phyloP scores from a whole-genome alignment of 1,284 basidiomycete genomes.

The Cryptococcus sp. region DNA sequence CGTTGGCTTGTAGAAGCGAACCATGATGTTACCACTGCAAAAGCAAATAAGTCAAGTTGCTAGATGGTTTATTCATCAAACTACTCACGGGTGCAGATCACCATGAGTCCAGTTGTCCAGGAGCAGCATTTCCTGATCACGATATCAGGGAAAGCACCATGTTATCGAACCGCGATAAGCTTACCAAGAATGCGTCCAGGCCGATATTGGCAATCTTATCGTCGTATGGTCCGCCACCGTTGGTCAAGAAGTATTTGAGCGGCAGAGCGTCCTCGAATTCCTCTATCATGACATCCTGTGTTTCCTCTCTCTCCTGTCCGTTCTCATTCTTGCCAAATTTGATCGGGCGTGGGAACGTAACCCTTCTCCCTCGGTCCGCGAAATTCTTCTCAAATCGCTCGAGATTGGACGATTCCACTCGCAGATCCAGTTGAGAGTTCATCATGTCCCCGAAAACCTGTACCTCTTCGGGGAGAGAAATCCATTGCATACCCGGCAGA shows the following conservation, averaged over 20 bases:
- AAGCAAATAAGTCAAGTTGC: conserved; percentile 17
- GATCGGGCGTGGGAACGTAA: conserved; percentile 88
- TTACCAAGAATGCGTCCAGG: conserved; percentile 88
- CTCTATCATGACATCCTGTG: conserved; percentile 78
- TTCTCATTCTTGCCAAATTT: conserved; percentile 27
- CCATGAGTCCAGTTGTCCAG: conserved; percentile 98
- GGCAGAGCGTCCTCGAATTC: conserved; percentile 93
- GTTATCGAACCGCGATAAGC: conserved; percentile 36
- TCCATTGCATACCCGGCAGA: conserved; percentile 93
- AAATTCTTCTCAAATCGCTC: conserved; percentile 86
- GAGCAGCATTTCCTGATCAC: conserved; percentile 85
- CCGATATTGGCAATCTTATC: conserved; percentile 88
- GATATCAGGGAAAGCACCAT: conserved; percentile 1
- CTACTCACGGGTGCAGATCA: conserved; percentile 63
- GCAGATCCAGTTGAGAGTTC: conserved; percentile 88
- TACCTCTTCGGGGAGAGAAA: conserved; percentile 95
- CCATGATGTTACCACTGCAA: conserved; percentile 95
- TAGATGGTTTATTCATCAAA: neutral
- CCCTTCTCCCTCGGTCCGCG: conserved; percentile 67
- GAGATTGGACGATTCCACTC: conserved; percentile 88
- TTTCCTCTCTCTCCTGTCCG: conserved; percentile 23
- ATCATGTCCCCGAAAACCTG: conserved; percentile 96
- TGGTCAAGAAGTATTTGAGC: conserved; percentile 80
- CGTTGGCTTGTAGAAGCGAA: conserved; percentile 86
- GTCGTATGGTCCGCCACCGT: conserved; percentile 90